These are phyloP conservation scores for Cryoendolithus antarcticus DNA, from an alignment of 2,329 filamentous ascomycete species.

Conservation along the genomic window DNA sequence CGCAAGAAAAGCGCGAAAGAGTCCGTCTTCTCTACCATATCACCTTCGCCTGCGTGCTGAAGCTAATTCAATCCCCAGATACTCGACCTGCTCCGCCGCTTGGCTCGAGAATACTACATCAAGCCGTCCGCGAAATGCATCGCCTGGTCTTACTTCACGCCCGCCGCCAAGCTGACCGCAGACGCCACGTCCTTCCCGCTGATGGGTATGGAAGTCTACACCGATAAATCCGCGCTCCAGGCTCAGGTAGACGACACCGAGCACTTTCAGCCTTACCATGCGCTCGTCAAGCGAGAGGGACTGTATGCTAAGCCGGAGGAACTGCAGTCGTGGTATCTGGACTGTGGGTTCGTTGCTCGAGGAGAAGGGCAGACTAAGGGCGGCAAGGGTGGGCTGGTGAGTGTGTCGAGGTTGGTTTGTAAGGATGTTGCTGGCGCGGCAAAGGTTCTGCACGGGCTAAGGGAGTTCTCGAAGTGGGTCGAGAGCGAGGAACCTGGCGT, in stretches of 20 bases:
- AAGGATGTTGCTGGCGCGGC: constrained; percentile 1
- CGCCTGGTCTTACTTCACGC: constrained; percentile 10
- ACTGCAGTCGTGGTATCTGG: constrained; percentile 14
- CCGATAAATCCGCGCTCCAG: constrained; percentile 12
- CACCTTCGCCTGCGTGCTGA: background rate
- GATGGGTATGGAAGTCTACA: constrained; percentile 17
- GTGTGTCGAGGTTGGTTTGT: constrained; percentile 10
- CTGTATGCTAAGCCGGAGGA: constrained; percentile 14
- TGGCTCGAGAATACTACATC: constrained; percentile 16
- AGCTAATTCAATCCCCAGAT: constrained; percentile 8
- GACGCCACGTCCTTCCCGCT: constrained; percentile 6
- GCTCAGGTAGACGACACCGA: constrained; percentile 15
- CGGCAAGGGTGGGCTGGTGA: constrained; percentile 8
- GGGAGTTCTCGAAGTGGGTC: constrained; percentile 9
- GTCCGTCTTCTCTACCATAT: constrained; percentile 5
- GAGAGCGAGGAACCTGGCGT: constrained; percentile 12
- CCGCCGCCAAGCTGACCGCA: constrained; percentile 5
- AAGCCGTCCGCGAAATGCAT: constrained; percentile 12
- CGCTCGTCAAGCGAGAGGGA: constrained; percentile 9
- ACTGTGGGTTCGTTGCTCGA: constrained; percentile 12
- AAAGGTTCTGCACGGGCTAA: constrained; percentile 5
- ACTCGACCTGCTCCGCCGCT: constrained; percentile 12
- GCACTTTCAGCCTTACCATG: constrained; percentile 17
- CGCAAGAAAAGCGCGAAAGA: constrained; percentile 11
- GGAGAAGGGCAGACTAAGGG: constrained; percentile 4